Conservation (phyloP, 441 rosid genomes). For the Hura crepitans region DNA sequence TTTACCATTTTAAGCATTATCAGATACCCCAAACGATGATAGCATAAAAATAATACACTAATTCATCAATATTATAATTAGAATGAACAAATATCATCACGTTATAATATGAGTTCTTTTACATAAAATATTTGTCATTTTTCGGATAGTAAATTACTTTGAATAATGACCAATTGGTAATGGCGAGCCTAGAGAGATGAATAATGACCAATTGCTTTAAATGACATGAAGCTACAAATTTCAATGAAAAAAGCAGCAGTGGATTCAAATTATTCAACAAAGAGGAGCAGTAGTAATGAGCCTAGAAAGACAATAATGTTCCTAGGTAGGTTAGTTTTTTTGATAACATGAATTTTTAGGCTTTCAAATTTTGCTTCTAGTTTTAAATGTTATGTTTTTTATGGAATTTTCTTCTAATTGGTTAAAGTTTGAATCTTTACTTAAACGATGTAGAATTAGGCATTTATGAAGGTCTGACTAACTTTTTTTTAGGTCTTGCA, state of each 20-base stretch:
- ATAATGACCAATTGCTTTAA: too few relatives aligned
- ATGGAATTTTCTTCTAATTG: not conserved
- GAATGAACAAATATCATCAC: too few relatives aligned
- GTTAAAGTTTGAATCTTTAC: not conserved
- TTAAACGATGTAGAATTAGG: not conserved
- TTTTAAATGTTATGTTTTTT: not conserved
- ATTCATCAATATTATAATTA: too few relatives aligned
- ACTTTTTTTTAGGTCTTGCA: too few relatives aligned
- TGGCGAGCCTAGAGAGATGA: too few relatives aligned
- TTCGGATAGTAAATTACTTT: too few relatives aligned
- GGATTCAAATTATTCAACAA: slow-evolving; percentile 63
- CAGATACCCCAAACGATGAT: too few relatives aligned
- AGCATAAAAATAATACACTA: too few relatives aligned
- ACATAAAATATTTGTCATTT: too few relatives aligned
- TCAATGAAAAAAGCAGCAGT: slow-evolving; percentile 43
- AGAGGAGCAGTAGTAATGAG: slow-evolving; percentile 63
- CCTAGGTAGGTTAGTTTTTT: slow-evolving; percentile 62
- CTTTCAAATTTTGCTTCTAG: not conserved
- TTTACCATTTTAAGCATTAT: too few relatives aligned
- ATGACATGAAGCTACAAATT: slow-evolving; percentile 24
- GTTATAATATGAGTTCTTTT: too few relatives aligned
- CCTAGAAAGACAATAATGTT: slow-evolving; percentile 87
- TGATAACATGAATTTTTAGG: not conserved
- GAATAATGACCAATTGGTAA: too few relatives aligned
- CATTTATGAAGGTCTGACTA: not conserved